phyloP scores from a whole-genome alignment of 2,329 filamentous ascomycete genomes.

The Graphilbum ipis-grandicollis region DNA sequence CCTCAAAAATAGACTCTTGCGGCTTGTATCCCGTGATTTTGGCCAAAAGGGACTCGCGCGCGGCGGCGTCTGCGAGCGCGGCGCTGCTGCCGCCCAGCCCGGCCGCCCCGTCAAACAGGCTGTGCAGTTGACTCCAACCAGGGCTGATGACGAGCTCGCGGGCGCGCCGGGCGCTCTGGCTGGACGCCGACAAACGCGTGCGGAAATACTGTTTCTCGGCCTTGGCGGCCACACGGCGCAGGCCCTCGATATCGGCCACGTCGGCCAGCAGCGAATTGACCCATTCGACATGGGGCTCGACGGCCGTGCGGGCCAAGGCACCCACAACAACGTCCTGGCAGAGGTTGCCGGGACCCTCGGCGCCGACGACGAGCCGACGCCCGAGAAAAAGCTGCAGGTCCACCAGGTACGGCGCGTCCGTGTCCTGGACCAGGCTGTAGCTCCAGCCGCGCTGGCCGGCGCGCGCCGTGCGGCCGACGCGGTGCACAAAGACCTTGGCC shows the following conservation, averaged over 20 bases:
- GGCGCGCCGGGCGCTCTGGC: slow-evolving; percentile 74
- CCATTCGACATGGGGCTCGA: slow-evolving; percentile 69
- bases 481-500: slow-evolving; percentile 90
- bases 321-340: slow-evolving; percentile 67
- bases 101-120: slow-evolving; percentile 47
- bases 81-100: slow-evolving; percentile 38
- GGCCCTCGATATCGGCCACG: slow-evolving; percentile 51
- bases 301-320: slow-evolving; percentile 49
- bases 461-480: slow-evolving; percentile 88
- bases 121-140: slow-evolving; percentile 58
- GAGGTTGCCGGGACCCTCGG: neutral
- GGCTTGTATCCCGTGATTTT: slow-evolving; percentile 79
- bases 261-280: slow-evolving; percentile 63
- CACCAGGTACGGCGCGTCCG: slow-evolving; percentile 79
- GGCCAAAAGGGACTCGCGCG: slow-evolving; percentile 67
- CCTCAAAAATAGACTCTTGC: slow-evolving; percentile 90
- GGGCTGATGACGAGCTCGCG: slow-evolving; percentile 58
- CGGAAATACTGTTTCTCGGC: slow-evolving; percentile 86
- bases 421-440: slow-evolving; percentile 78
- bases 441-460: slow-evolving; percentile 87
- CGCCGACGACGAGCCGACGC: slow-evolving; percentile 50
- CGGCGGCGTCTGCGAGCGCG: slow-evolving; percentile 19
- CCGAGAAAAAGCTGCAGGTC: slow-evolving; percentile 90
- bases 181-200: slow-evolving; percentile 78
- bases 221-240: slow-evolving; percentile 62